Evolutionary conservation across 805 yeast species (phyloP).

Genomic region (Candida verbasci): DNA sequence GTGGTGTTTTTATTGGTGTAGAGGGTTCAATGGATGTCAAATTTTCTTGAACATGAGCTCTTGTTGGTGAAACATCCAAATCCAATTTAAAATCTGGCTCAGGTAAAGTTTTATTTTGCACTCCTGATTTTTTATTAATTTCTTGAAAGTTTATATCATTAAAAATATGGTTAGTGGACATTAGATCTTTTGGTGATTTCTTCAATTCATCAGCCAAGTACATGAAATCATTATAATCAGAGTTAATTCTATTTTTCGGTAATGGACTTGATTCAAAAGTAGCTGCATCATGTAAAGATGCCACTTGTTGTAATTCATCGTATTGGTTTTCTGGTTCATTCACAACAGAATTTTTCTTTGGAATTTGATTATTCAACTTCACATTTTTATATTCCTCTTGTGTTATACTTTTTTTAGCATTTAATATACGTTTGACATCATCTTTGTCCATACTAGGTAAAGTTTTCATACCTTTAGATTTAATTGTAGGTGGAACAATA

Average conservation of each 20-base stretch:
- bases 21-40: neutral
- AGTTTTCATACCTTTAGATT: slow-evolving; percentile 43
- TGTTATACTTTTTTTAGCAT: slow-evolving; percentile 32
- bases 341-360: slow-evolving; percentile 23
- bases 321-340: slow-evolving; percentile 19
- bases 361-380: slow-evolving; percentile 20
- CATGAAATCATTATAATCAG: slow-evolving; percentile 18
- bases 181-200: slow-evolving; percentile 21
- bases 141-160: slow-evolving; percentile 10
- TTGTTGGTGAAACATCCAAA: neutral
- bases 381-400: slow-evolving; percentile 37
- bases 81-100: slow-evolving; percentile 30
- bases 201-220: slow-evolving; percentile 36
- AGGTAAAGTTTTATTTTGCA: slow-evolving; percentile 18
- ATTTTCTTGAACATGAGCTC: neutral
- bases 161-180: slow-evolving; percentile 18
- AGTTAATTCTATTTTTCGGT: neutral
- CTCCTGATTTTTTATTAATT: neutral
- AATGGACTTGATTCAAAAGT: slow-evolving; percentile 21
- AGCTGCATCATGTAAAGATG: slow-evolving; percentile 26
- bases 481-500: slow-evolving; percentile 32
- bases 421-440: slow-evolving; percentile 38
- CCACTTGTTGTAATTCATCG: slow-evolving; percentile 29
- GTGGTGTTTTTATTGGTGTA: neutral
- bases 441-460: slow-evolving; percentile 46